Evolutionary conservation across 140 eudicot species (phyloP), one percentile per base, ranked within the genome.

Genomic region (Erigeron philadelphicus): DNA sequence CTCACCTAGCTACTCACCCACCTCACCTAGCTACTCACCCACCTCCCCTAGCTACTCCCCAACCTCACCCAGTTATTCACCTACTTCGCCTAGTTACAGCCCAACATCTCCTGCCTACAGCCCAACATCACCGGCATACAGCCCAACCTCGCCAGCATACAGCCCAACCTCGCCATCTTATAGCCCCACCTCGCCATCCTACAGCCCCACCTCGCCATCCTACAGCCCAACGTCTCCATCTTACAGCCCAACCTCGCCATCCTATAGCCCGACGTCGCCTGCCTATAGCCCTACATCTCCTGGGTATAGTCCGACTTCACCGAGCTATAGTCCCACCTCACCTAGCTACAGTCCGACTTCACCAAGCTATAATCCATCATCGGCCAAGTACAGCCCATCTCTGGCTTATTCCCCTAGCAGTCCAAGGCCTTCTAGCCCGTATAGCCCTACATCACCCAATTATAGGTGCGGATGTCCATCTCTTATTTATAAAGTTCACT

Each of bases 371-470:
- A 83, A 83, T 42, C 84, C 87, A 6, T 83, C 87, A 64, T 83
- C 87, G 0, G 87, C 87, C 47, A 83, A 80, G 66, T 83, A 79
- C 82, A 89, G 90, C 73, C 96, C 93, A 0, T 85, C 96, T 46
- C 35, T 83, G 77, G 87, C 82, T 0, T 83, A 79, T 76, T 83
- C 87, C n/a, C 84, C 87, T 43, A 83, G 87, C 74, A 83, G 94
- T 31, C 96, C 96, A 48, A 87, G 95, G 10, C 84, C 87, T 45
- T 72, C 87, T 19, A 82, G 84, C 42, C 87, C 87, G 6, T 88
- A 88, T 84, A 91, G 96, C 72, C 98, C 96, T 4, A 79, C 98
- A 13, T 93, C 98, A 40, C 98, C 99, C 25, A 86, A 81, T 76
- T 93, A 93, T 90, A 93, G 96, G 98, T 84, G 78, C 35, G 40